A percentile compares a stretch with the other conserved stretches of the same genome.
Conservation (phyloP, 306 rosid species). For the Alnus glutinosa region DNA sequence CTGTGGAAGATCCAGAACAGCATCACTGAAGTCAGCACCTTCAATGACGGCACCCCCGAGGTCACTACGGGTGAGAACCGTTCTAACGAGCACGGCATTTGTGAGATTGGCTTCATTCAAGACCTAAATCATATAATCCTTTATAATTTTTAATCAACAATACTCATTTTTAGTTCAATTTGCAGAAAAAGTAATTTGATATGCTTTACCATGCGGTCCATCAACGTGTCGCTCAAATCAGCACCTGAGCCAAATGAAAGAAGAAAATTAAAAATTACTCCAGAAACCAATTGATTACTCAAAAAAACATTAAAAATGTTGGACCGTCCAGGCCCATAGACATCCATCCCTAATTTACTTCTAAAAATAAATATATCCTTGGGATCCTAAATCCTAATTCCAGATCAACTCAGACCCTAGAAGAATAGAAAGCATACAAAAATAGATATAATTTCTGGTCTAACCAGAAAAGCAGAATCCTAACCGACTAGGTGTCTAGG, state of each 20-base stretch:
- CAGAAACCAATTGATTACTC: background rate
- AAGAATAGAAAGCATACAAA: no score
- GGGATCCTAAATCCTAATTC: no score
- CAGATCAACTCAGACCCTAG: no score
- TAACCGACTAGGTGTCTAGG: no score
- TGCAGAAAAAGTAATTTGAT: background rate
- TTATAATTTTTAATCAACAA: background rate
- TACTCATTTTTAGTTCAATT: background rate
- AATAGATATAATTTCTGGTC: no score
- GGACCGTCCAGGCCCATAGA: background rate
- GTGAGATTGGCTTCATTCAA: conserved; percentile 90
- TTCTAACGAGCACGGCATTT: conserved; percentile 70
- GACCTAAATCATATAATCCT: conserved; percentile 40
- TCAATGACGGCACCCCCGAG: conserved; percentile 81
- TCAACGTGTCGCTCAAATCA: conserved; percentile 90
- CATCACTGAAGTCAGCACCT: conserved; percentile 97
- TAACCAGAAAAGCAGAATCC: no score
- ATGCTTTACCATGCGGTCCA: conserved; percentile 91
- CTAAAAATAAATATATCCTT: no score
- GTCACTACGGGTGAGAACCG: conserved; percentile 96
- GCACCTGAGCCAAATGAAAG: conserved; percentile 49
- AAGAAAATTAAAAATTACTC: background rate
- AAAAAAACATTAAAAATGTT: background rate
- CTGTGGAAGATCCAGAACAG: conserved; percentile 82
- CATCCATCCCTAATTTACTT: background rate